Conservation (phyloP, 495 filamentous ascomycete species). For the Penicilliopsis zonata region DNA sequence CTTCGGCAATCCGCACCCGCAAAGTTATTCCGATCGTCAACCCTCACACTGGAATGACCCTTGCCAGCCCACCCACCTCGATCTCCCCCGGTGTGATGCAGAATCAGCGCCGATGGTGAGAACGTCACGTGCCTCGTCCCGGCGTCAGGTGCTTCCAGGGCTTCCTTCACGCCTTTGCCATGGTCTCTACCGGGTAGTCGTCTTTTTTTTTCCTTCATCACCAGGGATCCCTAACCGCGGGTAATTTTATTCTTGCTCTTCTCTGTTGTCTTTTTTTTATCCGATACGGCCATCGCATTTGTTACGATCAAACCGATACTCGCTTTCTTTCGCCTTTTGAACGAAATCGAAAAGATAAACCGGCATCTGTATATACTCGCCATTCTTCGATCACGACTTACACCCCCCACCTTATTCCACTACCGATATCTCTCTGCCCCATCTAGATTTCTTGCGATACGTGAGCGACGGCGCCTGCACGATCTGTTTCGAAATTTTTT, state of each 20-base stretch:
- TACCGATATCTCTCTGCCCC: conserved; percentile 25
- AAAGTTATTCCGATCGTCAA: conserved; percentile 99
- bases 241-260: conserved; percentile 23
- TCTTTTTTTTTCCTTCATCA: conserved; percentile 29
- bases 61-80: conserved; percentile 84
- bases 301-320: conserved; percentile 1
- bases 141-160: conserved; percentile 15
- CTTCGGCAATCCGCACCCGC: conserved; percentile 71
- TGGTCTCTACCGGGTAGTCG: conserved; percentile 21
- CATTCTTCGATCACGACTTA: conserved; percentile 9
- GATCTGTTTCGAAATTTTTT: conserved; percentile 26
- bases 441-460: conserved; percentile 30
- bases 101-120: conserved; percentile 54
- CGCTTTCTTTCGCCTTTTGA: conserved; percentile 1
- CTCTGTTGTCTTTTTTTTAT: conserved; percentile 16
- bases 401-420: conserved; percentile 14
- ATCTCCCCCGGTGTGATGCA: conserved; percentile 83
- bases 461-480: conserved; percentile 38
- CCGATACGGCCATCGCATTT: conserved; percentile 14
- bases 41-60: conserved; percentile 75
- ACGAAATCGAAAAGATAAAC: conserved; percentile 21
- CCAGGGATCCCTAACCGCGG: conserved; percentile 29
- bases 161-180: conserved; percentile 19
- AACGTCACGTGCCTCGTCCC: conserved; percentile 12
- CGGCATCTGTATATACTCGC: conserved; percentile 31